phyloP scores from a whole-genome alignment of 257 asterid genomes.

The Fraxinus excelsior region DNA sequence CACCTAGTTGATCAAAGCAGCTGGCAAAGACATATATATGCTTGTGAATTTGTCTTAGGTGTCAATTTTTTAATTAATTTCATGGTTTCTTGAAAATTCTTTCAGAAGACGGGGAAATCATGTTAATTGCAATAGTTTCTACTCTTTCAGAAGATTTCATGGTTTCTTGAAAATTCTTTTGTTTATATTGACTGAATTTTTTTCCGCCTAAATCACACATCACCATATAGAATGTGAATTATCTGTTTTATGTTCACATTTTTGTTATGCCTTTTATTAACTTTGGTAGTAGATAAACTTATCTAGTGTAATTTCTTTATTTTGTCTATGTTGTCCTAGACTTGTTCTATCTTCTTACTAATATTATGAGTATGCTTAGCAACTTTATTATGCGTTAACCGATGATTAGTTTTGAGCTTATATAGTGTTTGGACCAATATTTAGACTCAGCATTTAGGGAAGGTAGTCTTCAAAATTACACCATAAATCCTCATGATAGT shows the following conservation, averaged over 20 bases:
- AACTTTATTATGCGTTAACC: neutral
- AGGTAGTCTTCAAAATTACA: neutral
- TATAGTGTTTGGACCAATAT: neutral
- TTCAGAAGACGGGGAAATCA: neutral
- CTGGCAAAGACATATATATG: neutral
- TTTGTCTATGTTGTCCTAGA: neutral
- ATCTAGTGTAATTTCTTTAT: constrained; percentile 2
- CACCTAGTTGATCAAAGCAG: neutral
- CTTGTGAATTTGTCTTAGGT: neutral
- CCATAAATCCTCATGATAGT: neutral
- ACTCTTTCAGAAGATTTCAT: neutral
- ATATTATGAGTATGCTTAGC: neutral
- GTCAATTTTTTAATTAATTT: too few species aligned
- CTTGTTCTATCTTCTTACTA: neutral
- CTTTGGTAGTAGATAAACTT: constrained; percentile 27
- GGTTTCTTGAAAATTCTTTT: neutral
- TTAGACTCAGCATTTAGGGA: neutral
- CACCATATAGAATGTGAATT: neutral
- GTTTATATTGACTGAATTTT: neutral
- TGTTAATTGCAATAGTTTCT: neutral
- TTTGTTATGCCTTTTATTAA: constrained; percentile 7
- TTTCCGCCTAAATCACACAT: neutral
- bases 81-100: too few species aligned
- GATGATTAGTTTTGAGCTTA: neutral
- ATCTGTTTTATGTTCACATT: constrained; percentile 2